phyloP scores from a whole-genome alignment of 2,329 filamentous ascomycete species.

The Penicillium sclerotigenum region DNA sequence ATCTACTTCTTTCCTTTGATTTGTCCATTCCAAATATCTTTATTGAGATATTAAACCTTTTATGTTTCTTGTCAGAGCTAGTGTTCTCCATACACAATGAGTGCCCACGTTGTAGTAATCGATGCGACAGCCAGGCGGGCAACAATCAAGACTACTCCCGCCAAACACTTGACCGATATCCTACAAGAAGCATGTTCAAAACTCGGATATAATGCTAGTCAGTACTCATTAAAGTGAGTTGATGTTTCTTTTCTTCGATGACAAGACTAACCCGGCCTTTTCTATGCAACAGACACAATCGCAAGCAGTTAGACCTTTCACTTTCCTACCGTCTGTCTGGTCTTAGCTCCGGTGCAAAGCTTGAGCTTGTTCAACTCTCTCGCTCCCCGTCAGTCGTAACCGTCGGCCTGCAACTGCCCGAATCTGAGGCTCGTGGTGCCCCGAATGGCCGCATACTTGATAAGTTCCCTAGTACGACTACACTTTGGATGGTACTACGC shows the following conservation, averaged over 20 bases:
- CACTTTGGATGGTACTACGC: constrained; percentile 83
- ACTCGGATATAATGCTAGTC: constrained; percentile 67
- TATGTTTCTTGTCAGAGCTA: neutral
- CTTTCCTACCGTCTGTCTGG: constrained; percentile 79
- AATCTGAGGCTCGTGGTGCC: constrained; percentile 62
- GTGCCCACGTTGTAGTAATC: constrained; percentile 84
- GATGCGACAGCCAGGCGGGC: constrained; percentile 73
- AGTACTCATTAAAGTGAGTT: constrained; percentile 75
- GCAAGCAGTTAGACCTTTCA: constrained; percentile 82
- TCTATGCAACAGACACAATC: constrained; percentile 61
- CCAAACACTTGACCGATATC: constrained; percentile 78
- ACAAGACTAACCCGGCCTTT: constrained; percentile 13
- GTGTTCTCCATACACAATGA: constrained; percentile 54
- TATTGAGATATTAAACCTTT: neutral
- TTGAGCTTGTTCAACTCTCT: constrained; percentile 85
- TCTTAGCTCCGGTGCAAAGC: constrained; percentile 78
- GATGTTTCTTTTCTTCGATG: neutral
- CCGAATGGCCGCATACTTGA: constrained; percentile 69
- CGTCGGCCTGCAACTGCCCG: constrained; percentile 81
- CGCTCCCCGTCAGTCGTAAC: constrained; percentile 81
- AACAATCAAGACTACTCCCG: constrained; percentile 77
- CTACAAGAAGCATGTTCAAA: constrained; percentile 84
- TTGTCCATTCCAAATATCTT: neutral
- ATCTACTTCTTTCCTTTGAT: neutral
- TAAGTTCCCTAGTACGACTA: constrained; percentile 84